Base-by-base conservation (phyloP, 176 grass and related monocot genomes). In the Hordeum marinum region DNA sequence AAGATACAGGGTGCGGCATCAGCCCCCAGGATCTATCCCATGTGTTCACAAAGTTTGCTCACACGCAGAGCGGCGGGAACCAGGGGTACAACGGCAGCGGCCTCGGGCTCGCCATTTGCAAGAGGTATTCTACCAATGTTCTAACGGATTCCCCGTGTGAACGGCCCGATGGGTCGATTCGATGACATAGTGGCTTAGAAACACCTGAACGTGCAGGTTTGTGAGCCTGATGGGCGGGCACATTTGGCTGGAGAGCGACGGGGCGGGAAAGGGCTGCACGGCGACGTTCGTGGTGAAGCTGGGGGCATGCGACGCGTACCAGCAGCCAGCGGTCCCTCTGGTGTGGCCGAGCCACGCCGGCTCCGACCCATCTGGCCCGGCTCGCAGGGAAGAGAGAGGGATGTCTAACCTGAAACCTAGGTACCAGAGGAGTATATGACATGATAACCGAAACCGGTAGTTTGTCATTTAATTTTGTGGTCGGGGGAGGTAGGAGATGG, bases 171-270 rank as follows among this genome's bases (percentile, higher is more conserved):
- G 3, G 72, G 18, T 75, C 0, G 14, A 21, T 21, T 21, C 3
- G 7, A 48, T 48, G 26, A 75, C 72, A 2, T 21, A 21, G 18
- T 52, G 21, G 26, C 6, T 9, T 42, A 18, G 15, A 80, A 20
- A 12, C 25, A 1, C 80, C 27, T n/a, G 11, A 66, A 57, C 8
- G 9, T 68, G n/a, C 75, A 94, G 92, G 67, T 94, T 94, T 82
- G 69, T 83, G 9, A 87, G 48, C 75, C 68, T 94, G 23, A 94
- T 94, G 92, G 92, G 90, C 43, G 92, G 92, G 62, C 86, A 91
- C 61, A 94, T 94, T n/a, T 94, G 92, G 92, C 40, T 94, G 25
- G 92, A 94, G 76, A 94, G 92, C 55, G 92, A 94, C 26, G 92
- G 92, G 0, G 34, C 54, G 0, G 88, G 92, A 9, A 94, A 94